These are phyloP conservation scores for Litchi chinensis DNA, from an alignment of 345 rosid genomes.

Conservation along the genomic window DNA sequence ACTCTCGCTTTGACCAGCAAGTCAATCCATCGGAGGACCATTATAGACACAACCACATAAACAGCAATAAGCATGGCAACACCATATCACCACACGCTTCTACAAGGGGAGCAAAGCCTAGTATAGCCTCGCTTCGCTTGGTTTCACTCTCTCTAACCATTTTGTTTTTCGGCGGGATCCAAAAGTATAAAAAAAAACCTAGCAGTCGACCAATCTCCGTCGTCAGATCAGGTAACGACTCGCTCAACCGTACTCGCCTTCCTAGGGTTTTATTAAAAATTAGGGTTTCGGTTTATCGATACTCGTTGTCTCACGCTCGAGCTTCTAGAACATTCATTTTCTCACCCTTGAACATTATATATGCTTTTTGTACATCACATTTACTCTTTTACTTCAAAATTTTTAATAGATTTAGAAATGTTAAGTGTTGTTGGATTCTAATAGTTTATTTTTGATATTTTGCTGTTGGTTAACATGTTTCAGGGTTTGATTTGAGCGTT, in stretches of 20 bases:
- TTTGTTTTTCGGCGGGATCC: conserved; percentile 30
- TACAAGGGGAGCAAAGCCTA: not conserved
- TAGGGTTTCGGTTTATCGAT: not conserved
- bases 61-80: not conserved
- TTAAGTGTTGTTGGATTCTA: not conserved
- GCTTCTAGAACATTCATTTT: not conserved
- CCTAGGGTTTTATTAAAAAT: not conserved
- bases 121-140: too few species aligned
- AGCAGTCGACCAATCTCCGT: not conserved
- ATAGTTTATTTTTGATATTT: too few species aligned
- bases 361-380: not conserved
- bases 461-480: not conserved
- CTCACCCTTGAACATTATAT: not conserved
- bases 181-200: conserved; percentile 23
- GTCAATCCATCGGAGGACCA: not conserved
- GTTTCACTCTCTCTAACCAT: not conserved
- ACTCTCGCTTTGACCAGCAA: not conserved
- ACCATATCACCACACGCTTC: not conserved
- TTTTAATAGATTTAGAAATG: not conserved
- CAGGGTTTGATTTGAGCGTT: conserved; percentile 24
- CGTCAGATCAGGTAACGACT: conserved; percentile 18
- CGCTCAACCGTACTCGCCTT: not conserved
- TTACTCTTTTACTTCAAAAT: not conserved
- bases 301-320: not conserved
- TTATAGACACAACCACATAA: not conserved